Evolutionary conservation across 106 monocot genomes (phyloP).

Genomic region (Dendrobium huoshanense): DNA sequence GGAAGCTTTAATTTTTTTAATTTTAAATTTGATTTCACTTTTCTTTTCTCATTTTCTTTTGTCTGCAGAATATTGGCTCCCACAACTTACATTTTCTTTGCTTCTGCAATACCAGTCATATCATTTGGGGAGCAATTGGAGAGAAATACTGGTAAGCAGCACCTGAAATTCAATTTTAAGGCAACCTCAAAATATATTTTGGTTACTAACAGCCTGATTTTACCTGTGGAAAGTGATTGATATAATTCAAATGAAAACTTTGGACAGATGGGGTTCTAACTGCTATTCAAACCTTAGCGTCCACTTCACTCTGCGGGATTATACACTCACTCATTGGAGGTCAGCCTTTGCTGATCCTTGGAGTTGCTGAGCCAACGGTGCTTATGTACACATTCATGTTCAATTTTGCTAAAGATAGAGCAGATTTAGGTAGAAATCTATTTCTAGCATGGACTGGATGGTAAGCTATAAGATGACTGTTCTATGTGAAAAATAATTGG

Average conservation of each 20-base stretch:
- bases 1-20: no score
- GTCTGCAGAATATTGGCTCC: constrained; percentile 40
- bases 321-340: constrained; percentile 63
- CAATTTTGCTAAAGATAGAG: constrained; percentile 55
- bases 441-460: constrained; percentile 12
- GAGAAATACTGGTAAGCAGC: constrained; percentile 56
- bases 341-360: constrained; percentile 51
- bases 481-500: no score
- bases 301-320: constrained; percentile 57
- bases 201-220: background rate
- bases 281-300: constrained; percentile 69
- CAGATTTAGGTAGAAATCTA: constrained; percentile 33
- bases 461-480: background rate
- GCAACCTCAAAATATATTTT: background rate
- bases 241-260: constrained; percentile 2
- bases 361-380: constrained; percentile 38
- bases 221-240: background rate
- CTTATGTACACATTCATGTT: constrained; percentile 82
- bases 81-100: constrained; percentile 78
- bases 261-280: constrained; percentile 52
- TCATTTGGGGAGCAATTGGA: constrained; percentile 86
- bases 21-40: no score
- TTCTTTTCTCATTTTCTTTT: no score
- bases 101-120: constrained; percentile 87
- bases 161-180: no score